phyloP scores from a whole-genome alignment of 139 green algal species.

The Chlorokybus atmophyticus region DNA sequence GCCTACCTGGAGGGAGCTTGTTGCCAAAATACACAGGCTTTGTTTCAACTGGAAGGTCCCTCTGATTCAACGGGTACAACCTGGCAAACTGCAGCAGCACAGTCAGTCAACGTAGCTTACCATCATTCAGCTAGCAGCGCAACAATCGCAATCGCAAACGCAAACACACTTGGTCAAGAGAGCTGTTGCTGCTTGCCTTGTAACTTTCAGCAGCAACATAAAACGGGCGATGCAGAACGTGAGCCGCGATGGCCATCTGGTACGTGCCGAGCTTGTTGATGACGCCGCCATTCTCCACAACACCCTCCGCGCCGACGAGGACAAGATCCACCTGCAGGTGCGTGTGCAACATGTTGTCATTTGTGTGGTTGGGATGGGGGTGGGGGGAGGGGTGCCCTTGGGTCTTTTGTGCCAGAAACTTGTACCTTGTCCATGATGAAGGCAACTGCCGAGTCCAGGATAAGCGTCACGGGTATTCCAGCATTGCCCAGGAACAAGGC shows the following conservation, averaged over 20 bases:
- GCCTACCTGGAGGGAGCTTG: slow-evolving; percentile 50
- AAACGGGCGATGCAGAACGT: slow-evolving; percentile 66
- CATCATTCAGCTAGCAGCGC: no score
- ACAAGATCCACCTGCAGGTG: slow-evolving; percentile 81
- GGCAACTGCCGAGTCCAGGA: slow-evolving; percentile 70
- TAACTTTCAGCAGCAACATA: slow-evolving; percentile 90
- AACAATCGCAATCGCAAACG: not conserved
- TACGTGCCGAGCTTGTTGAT: slow-evolving; percentile 91
- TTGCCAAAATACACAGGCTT: slow-evolving; percentile 64
- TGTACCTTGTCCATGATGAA: slow-evolving; percentile 63
- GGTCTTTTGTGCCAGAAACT: no score
- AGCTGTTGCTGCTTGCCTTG: slow-evolving; percentile 55
- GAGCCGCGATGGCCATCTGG: slow-evolving; percentile 50
- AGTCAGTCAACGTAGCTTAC: no score
- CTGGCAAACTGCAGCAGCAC: slow-evolving; percentile 21
- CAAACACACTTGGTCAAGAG: no score
- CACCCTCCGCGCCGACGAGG: slow-evolving; percentile 80
- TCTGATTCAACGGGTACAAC: slow-evolving; percentile 55
- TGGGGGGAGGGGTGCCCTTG: not conserved
- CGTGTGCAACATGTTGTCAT: no score
- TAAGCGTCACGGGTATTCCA: slow-evolving; percentile 59
- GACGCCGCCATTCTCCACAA: slow-evolving; percentile 88
- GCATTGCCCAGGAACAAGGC: slow-evolving; percentile 43
- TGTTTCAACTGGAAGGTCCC: slow-evolving; percentile 64
- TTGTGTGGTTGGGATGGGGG: no score